phyloP scores from a whole-genome alignment of 2,329 filamentous ascomycete genomes.

The Coniella vitis region DNA sequence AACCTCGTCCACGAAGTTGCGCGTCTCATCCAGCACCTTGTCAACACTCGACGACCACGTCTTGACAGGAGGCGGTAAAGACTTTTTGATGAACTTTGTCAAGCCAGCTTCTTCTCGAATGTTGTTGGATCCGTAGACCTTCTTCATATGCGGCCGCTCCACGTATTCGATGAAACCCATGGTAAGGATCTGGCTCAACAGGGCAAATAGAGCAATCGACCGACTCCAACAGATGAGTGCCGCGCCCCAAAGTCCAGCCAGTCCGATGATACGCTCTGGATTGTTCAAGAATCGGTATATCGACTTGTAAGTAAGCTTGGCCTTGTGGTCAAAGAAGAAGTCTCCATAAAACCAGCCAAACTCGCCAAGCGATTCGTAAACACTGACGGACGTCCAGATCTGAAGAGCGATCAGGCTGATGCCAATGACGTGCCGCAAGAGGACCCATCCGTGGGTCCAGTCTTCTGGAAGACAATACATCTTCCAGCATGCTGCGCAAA shows the following conservation, averaged over 20 bases:
- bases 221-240: conserved; percentile 89
- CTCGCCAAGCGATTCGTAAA: conserved; percentile 92
- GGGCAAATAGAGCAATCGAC: conserved; percentile 77
- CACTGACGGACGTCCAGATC: conserved; percentile 85
- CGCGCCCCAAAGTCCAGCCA: conserved; percentile 91
- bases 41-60: conserved; percentile 83
- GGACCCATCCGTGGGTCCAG: conserved; percentile 79
- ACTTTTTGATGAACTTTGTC: conserved; percentile 82
- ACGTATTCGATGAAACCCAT: conserved; percentile 87
- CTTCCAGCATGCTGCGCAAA: conserved; percentile 90
- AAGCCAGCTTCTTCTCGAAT: conserved; percentile 83
- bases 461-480: conserved; percentile 84
- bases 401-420: conserved; percentile 76
- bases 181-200: conserved; percentile 78
- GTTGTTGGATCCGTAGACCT: conserved; percentile 74
- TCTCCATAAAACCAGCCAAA: conserved; percentile 99
- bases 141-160: conserved; percentile 96
- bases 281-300: conserved; percentile 99
- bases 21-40: conserved; percentile 76
- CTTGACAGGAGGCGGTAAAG: conserved; percentile 75
- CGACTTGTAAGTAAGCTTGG: conserved; percentile 88
- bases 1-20: conserved; percentile 86
- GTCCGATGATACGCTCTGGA: conserved; percentile 86
- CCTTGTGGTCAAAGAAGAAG: conserved; percentile 89
- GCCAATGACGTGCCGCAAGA: conserved; percentile 83